Percentiles rank a stretch among this genome's conserved stretches.
Evolutionary conservation across 192 early-diverging fungal species (phyloP).

Genomic region (Coemansia sp.): DNA sequence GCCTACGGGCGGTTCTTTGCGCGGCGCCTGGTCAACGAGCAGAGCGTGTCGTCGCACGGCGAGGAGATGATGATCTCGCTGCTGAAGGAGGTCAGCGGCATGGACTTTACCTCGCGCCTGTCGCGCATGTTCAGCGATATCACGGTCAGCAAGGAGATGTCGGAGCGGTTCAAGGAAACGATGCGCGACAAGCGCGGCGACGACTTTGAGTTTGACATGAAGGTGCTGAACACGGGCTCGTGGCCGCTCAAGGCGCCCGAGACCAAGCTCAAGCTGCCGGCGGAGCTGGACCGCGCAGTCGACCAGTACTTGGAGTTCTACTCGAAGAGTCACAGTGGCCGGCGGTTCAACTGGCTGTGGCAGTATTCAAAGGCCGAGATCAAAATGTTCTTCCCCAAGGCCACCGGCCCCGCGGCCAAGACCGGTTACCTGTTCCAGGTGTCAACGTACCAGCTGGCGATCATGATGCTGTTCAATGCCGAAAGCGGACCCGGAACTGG

Average conservation of each 20-base stretch:
- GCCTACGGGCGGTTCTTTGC: slow-evolving; percentile 93
- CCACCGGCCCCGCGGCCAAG: slow-evolving; percentile 69
- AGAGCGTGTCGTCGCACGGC: slow-evolving; percentile 85
- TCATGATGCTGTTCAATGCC: slow-evolving; percentile 86
- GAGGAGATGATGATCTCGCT: slow-evolving; percentile 94
- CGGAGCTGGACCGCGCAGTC: slow-evolving; percentile 80
- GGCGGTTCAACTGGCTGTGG: slow-evolving; percentile 94
- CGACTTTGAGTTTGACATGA: slow-evolving; percentile 72
- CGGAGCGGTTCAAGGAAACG: slow-evolving; percentile 73
- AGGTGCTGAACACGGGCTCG: slow-evolving; percentile 79
- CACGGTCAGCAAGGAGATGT: slow-evolving; percentile 83
- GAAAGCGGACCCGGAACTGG: slow-evolving; percentile 52
- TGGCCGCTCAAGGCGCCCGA: slow-evolving; percentile 86
- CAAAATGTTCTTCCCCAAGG: slow-evolving; percentile 82
- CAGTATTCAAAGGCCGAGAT: slow-evolving; percentile 88
- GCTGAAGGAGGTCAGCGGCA: slow-evolving; percentile 87
- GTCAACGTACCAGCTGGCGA: slow-evolving; percentile 89
- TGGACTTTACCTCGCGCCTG: slow-evolving; percentile 92
- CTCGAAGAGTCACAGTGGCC: slow-evolving; percentile 79
- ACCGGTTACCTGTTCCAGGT: slow-evolving; percentile 55
- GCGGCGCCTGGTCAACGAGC: slow-evolving; percentile 84
- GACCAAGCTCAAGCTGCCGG: slow-evolving; percentile 80
- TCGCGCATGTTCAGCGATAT: slow-evolving; percentile 97
- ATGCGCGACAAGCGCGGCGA: slow-evolving; percentile 35
- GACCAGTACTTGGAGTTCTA: slow-evolving; percentile 86